Evolutionary conservation across 2,329 filamentous ascomycete species (phyloP), one percentile per base, ranked within the genome.

Genomic region (Aspergillus spinulosporus): DNA sequence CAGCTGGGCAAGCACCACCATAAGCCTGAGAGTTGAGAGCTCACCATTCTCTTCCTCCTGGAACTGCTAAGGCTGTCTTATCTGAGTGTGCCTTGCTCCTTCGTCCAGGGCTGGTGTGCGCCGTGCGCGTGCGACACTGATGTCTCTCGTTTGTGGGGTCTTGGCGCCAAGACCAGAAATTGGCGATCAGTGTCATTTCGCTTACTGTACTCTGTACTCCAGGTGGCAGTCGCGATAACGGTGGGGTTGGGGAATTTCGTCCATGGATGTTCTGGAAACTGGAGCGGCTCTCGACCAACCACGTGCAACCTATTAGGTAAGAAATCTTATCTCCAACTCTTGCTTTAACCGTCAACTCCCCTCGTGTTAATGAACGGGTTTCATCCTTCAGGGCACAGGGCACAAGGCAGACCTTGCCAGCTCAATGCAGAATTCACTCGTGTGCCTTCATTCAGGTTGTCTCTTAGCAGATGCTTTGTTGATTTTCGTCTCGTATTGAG

Each of bases 381-480:
- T 15, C 14, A 12, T 14, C 29, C 31, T 14, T n/a, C 48, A 15
- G 37, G 48, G 48, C 37, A 26, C 48, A 42, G 48, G 48, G 48
- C 37, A 50, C 48, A 31, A 50, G 48, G 37, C 48, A 43, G 48
- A 50, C 48, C 21, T 36, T 43, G 37, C n/a, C 37, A 42, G 39
- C 48, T 6, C 26, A 15, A 32, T 15, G 5, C 21, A 15, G 26
- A 26, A 42, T 21, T 21, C 7, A 5, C 36, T 50, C 21, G 36
- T 28, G 36, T 42, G 36, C 4, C n/a, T 32, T n/a, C 32, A 11
- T 11, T 34, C 21, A 21, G 6, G 6, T 11, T 6, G 31, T 11
- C 31, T 34, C 31, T 7, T 7, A 34, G 9, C 9, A 34, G 31
- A 6, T 34, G 31, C 31, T 34, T 11, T 6, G 11, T 21, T 21